These are phyloP conservation scores for Primulina huaijiensis DNA, from an alignment of 257 asterid genomes.

Conservation along the genomic window DNA sequence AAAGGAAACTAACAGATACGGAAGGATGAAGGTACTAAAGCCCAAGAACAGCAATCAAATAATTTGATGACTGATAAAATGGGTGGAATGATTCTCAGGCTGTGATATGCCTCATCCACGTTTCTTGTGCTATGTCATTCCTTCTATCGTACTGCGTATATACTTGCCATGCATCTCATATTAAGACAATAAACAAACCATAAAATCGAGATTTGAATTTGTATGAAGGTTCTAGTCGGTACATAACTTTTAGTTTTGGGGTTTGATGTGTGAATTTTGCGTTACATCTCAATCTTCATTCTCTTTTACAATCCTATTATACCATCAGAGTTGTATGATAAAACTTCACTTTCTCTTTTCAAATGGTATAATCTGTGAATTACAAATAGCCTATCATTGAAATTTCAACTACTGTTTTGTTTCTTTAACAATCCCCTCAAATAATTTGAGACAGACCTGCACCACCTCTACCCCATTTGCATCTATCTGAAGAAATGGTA, in stretches of 20 bases:
- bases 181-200: background rate
- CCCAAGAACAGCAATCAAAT: too few species aligned
- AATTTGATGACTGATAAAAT: too few species aligned
- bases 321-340: background rate
- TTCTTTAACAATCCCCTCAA: conserved; percentile 4
- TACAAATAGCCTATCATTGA: background rate
- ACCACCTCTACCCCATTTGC: conserved; percentile 76
- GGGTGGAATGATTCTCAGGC: too few species aligned
- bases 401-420: background rate
- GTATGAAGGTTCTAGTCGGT: too few species aligned
- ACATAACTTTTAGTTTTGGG: background rate
- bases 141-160: too few species aligned
- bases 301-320: background rate
- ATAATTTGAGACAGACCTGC: conserved; percentile 59
- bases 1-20: too few species aligned
- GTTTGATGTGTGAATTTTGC: background rate
- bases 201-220: background rate
- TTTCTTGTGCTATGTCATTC: too few species aligned
- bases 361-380: background rate
- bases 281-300: background rate
- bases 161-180: too few species aligned
- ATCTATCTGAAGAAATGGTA: conserved; percentile 65
- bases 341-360: background rate
- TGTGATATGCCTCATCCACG: too few species aligned
- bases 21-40: too few species aligned